phyloP scores from a whole-genome alignment of 164 flowering plant species.

The Sextonia rubra region DNA sequence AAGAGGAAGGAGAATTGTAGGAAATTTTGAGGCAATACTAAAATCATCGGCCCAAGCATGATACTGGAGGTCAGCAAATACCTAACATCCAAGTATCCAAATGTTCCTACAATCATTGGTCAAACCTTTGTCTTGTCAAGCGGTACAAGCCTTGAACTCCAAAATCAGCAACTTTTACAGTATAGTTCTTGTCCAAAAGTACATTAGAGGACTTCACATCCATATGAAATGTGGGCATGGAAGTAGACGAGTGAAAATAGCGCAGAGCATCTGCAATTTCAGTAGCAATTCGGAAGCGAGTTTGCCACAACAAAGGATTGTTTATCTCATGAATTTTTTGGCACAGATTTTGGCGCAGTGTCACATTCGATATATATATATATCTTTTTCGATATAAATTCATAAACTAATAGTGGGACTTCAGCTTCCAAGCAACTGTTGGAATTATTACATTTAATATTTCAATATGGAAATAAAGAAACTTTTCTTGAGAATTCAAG shows the following conservation, averaged over 20 bases:
- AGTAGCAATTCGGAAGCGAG: constrained; percentile 32
- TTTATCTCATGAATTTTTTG: constrained; percentile 26
- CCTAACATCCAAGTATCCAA: constrained; percentile 41
- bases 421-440: constrained; percentile 41
- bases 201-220: constrained; percentile 39
- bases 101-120: constrained; percentile 35
- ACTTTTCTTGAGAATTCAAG: too few species aligned
- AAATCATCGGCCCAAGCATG: too few species aligned
- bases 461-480: too few species aligned
- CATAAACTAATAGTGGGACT: constrained; percentile 40
- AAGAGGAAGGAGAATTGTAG: too few species aligned
- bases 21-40: too few species aligned
- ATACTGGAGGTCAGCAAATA: too few species aligned
- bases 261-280: constrained; percentile 41
- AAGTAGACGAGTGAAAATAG: constrained; percentile 41
- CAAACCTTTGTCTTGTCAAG: constrained; percentile 25
- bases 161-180: constrained; percentile 42
- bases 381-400: constrained; percentile 38
- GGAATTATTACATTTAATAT: too few species aligned
- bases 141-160: constrained; percentile 39
- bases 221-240: constrained; percentile 36
- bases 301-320: constrained; percentile 22
- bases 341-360: too few species aligned
- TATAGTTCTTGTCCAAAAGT: constrained; percentile 30
- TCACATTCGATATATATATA: too few species aligned